Base-by-base conservation (phyloP, 2,329 filamentous ascomycete genomes). In the Ophiocordyceps camponoti-saundersi region DNA sequence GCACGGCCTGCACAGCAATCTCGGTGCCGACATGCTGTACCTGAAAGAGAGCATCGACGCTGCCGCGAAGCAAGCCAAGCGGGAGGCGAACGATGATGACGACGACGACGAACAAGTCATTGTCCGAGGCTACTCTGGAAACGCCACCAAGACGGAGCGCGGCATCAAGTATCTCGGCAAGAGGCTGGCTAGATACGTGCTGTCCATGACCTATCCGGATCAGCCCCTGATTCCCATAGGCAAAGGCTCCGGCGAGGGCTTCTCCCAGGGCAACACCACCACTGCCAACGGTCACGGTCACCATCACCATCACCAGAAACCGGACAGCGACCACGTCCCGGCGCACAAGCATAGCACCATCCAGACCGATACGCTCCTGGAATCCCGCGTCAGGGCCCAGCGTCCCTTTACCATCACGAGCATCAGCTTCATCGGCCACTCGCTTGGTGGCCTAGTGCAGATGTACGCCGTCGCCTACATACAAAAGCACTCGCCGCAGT, bases 101-200 rank as follows among this genome's bases (percentile, higher is more conserved):
- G 76, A 85, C 12, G 81, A 86, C 26, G 81, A 89, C 36, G 85
- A 92, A 55, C 77, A 94, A 58, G 81, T 95, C 15, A 80, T 96
- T 55, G 90, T 95, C 3, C 75, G 90, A 52, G 90, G 90, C 2
- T 96, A 90, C 59, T 79, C 82, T 7, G 88, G 86, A 44, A 96
- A 96, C 61, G 86, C 85, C 8, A 87, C 86, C 32, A 82, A 84
- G 48, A 98, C 92, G 2, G 92, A 98, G 65, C 80, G 82, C 52
- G 92, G 92, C 16, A 96, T 98, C 57, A 95, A 96, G 61, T 98
- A 95, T 62, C 75, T 98, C 6, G 92, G 92, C 20, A 96, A 96
- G 62, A 78, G 92, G 45, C 75, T 98, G 23, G 92, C 92, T 20
- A 89, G 89, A 67, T 94, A 90, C 60, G 78, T 96, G 29, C 71